Base-by-base conservation (phyloP, 371 early-diverging fungal species). In the Mucor saturninus region DNA sequence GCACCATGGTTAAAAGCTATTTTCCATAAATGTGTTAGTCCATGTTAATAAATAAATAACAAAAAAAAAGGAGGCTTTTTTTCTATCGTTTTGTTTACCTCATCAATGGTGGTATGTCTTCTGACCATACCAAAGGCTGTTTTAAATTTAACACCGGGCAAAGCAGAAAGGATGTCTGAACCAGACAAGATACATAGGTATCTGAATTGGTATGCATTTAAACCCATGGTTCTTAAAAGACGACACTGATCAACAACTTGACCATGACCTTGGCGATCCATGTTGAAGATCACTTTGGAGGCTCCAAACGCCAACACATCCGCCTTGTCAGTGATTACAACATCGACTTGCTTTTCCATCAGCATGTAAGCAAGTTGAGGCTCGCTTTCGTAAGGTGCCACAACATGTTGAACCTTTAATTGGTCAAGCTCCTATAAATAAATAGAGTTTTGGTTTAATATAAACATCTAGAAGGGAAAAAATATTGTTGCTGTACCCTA, bases 301-400 rank as follows among this genome's bases (percentile, higher is more conserved):
- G 94, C 95, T 1, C 98, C 99, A 87, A 94, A 99, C 4, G 92
- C 94, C 2, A 99, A 76, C 42, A 99, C 99, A 99, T 4, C 97
- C 96, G 75, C 99, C 99, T 80, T 99, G 99, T 0, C 21, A 21
- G 99, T 96, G 7, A 99, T 80, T n/a, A 97, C 86, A 2, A 91
- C 96, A 31, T 87, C 77, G 11, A 95, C 92, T 10, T 89, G 54
- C 8, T 90, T 21, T 1, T 21, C 21, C 21, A 21, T 21, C 21
- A 21, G 89, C 15, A 99, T 75, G 71, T 89, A 98, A 0, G 93
- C 90, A 40, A 99, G 80, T 73, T 99, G 99, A 0, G 99, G 95
- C 76, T 99, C 99, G 0, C 99, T 96, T 75, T 99, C 99, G 65
- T 96, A 99, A 0, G 99, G 99, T 5, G 99, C 97, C 1, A 98